phyloP scores from a whole-genome alignment of 1,139 yeast genomes.

The Protomyces lactucae-debilis region DNA sequence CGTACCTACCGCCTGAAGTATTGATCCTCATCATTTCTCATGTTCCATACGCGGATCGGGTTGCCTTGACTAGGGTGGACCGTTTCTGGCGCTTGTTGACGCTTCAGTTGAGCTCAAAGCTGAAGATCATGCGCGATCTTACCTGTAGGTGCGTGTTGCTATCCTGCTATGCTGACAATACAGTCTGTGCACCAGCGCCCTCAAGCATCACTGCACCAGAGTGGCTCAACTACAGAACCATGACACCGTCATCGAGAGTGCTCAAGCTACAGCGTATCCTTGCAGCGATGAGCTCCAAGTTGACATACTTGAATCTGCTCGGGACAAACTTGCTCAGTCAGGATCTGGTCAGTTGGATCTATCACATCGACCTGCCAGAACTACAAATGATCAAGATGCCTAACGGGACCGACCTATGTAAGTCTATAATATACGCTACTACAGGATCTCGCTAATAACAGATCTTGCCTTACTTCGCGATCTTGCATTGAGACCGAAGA shows the following conservation, averaged over 20 bases:
- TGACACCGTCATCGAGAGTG: conserved; percentile 1
- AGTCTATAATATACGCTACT: background rate
- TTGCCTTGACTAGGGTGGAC: conserved; percentile 4
- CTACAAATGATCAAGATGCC: conserved; percentile 22
- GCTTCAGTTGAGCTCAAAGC: conserved; percentile 1
- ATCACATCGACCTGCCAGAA: conserved; percentile 4
- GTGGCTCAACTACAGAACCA: conserved; percentile 13
- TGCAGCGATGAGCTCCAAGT: conserved; percentile 7
- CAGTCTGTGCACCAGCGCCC: conserved; percentile 22
- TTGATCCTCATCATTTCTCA: conserved; percentile 6
- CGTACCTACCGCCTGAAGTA: conserved; percentile 12
- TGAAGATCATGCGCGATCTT: conserved; percentile 24
- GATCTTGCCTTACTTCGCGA: conserved; percentile 14
- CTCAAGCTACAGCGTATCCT: conserved; percentile 1
- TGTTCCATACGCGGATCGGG: conserved; percentile 13
- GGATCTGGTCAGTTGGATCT: conserved; percentile 18
- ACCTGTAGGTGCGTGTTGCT: conserved; percentile 2
- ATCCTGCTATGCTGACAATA: background rate
- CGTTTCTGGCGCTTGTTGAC: conserved; percentile 2
- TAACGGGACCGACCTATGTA: background rate
- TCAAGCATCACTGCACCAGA: conserved; percentile 15
- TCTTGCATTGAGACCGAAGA: conserved; percentile 4
- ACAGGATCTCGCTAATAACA: conserved; percentile 6
- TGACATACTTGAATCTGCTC: conserved; percentile 16
- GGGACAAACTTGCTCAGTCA: conserved; percentile 21